Percentiles rank a stretch among this genome's conserved stretches.
These are phyloP conservation scores for Rhizoclosmatium globosum DNA, from an alignment of 192 early-diverging fungal species.

Conservation along the genomic window DNA sequence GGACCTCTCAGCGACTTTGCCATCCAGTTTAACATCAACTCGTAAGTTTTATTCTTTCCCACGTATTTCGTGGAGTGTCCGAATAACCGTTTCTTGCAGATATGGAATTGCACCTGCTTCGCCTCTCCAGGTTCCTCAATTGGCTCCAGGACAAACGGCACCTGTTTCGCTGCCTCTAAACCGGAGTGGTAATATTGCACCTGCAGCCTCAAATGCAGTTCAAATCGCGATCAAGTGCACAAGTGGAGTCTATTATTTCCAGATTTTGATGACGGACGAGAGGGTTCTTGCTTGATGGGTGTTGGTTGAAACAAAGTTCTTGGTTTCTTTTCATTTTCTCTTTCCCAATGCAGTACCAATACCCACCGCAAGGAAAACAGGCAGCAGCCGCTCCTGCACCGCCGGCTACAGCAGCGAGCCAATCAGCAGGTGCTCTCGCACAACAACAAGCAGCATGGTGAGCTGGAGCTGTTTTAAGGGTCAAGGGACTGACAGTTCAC, in stretches of 20 bases:
- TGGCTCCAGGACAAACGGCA: conserved; percentile 53
- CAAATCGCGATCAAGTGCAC: conserved; percentile 78
- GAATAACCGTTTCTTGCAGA: conserved; percentile 33
- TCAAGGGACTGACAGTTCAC: not conserved
- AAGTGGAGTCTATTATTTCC: conserved; percentile 75
- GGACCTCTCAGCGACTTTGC: conserved; percentile 69
- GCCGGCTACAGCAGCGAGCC: not conserved
- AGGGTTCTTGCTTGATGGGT: conserved; percentile 8
- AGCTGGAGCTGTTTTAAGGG: not conserved
- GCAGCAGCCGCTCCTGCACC: not conserved
- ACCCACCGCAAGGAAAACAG: not conserved
- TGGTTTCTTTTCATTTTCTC: not conserved
- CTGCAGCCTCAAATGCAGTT: conserved; percentile 48
- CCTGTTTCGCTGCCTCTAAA: conserved; percentile 60
- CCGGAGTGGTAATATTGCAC: conserved; percentile 48
- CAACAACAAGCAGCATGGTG: not conserved
- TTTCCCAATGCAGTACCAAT: not conserved
- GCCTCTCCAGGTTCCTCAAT: conserved; percentile 51
- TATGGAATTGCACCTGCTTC: conserved; percentile 65
- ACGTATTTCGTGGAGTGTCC: not conserved
- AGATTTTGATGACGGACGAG: conserved; percentile 53
- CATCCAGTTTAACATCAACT: conserved; percentile 84
- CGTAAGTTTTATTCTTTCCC: conserved; percentile 37
- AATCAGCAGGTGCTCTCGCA: not conserved
- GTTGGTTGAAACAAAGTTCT: not conserved